Evolutionary conservation across 176 grass and related monocot species (phyloP).

Genomic region (Aegilops speltoides): DNA sequence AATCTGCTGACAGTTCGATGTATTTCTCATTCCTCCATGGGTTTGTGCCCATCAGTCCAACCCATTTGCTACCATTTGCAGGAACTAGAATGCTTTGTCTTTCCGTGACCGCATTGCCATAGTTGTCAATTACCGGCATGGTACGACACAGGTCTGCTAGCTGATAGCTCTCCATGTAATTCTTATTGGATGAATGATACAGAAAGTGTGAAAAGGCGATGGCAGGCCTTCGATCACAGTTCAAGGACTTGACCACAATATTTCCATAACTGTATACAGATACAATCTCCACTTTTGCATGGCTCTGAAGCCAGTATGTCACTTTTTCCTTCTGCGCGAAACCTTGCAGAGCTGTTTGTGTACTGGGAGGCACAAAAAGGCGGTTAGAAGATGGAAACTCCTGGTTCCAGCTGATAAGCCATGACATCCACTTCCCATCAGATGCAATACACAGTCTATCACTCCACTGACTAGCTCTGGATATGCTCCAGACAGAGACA

Average conservation of each 20-base stretch:
- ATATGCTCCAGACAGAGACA: slow-evolving; percentile 48
- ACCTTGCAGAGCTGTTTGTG: slow-evolving; percentile 22
- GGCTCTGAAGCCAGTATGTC: slow-evolving; percentile 36
- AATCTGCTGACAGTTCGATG: slow-evolving; percentile 54
- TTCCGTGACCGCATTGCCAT: slow-evolving; percentile 5
- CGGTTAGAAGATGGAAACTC: slow-evolving; percentile 48
- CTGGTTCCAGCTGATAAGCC: slow-evolving; percentile 62
- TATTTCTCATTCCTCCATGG: slow-evolving; percentile 53
- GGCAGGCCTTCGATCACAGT: slow-evolving; percentile 7
- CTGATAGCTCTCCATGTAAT: neutral
- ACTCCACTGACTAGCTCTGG: neutral
- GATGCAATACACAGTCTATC: slow-evolving; percentile 51
- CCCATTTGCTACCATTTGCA: slow-evolving; percentile 69
- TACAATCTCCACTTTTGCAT: slow-evolving; percentile 40
- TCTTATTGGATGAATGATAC: slow-evolving; percentile 38
- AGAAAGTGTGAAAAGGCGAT: slow-evolving; percentile 63
- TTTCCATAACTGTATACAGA: slow-evolving; percentile 25
- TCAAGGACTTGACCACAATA: slow-evolving; percentile 26
- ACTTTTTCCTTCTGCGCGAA: slow-evolving; percentile 5
- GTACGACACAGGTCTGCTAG: neutral
- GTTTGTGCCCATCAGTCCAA: slow-evolving; percentile 54
- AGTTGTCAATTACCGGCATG: slow-evolving; percentile 57
- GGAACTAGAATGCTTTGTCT: slow-evolving; percentile 54
- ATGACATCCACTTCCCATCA: slow-evolving; percentile 19
- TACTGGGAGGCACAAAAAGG: slow-evolving; percentile 35